phyloP scores from a whole-genome alignment of 768 basidiomycete species.

The Fistulinella prunicolor region DNA sequence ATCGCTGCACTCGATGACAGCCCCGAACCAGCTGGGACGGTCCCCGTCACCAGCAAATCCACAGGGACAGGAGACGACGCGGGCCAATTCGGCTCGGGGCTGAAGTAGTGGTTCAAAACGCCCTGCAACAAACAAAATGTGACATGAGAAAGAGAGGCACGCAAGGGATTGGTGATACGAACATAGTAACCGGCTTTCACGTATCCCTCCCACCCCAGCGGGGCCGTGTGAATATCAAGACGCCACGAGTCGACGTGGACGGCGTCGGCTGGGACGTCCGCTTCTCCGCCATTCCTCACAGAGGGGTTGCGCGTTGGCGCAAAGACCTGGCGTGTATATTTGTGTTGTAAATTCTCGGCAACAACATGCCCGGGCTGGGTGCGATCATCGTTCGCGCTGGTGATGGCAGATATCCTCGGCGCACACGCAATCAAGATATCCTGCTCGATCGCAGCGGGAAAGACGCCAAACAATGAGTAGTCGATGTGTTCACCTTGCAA shows the following conservation, averaged over 20 bases:
- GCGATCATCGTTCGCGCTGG: constrained; percentile 10
- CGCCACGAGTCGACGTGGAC: constrained; percentile 59
- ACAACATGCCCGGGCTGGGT: constrained; percentile 49
- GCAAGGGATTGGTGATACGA: constrained; percentile 21
- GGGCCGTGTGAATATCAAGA: constrained; percentile 61
- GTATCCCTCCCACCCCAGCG: constrained; percentile 83
- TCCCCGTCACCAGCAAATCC: constrained; percentile 76
- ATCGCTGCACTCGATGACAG: constrained; percentile 87
- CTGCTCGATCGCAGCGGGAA: constrained; percentile 81
- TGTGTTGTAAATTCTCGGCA: constrained; percentile 58
- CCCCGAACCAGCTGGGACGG: constrained; percentile 84
- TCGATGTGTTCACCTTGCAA: constrained; percentile 76
- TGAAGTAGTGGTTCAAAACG: constrained; percentile 62
- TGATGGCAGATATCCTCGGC: constrained; percentile 30
- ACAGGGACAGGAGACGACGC: constrained; percentile 49
- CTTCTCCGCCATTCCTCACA: constrained; percentile 22
- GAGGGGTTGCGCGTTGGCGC: constrained; percentile 43
- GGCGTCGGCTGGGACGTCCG: constrained; percentile 30
- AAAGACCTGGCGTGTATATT: constrained; percentile 61
- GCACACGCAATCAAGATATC: constrained; percentile 81
- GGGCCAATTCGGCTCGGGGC: constrained; percentile 12
- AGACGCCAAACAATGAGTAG: constrained; percentile 78
- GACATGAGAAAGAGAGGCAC: too few relatives aligned
- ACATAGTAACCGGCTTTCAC: constrained; percentile 86
- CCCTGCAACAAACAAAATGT: constrained; percentile 53